Percentiles rank a stretch among this genome's conserved stretches.
Evolutionary conservation across 176 grass and related monocot genomes (phyloP).

Genomic region (Oryza australiensis): DNA sequence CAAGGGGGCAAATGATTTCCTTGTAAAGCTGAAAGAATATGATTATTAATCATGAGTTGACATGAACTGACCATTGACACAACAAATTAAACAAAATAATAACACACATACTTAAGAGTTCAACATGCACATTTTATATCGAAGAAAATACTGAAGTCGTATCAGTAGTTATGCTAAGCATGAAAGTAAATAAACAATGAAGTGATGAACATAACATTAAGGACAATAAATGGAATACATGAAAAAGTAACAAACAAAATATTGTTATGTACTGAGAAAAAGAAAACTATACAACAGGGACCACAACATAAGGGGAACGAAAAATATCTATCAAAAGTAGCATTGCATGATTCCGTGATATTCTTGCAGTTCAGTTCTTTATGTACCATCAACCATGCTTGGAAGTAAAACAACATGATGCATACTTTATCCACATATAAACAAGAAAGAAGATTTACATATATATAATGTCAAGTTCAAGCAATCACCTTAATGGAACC

Average conservation of each 20-base stretch:
- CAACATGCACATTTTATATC: neutral
- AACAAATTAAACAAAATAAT: conserved; percentile 11
- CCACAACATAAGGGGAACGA: neutral
- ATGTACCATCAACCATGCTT: neutral
- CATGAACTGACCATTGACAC: neutral
- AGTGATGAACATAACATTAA: conserved; percentile 8
- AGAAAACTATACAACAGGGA: conserved; percentile 1
- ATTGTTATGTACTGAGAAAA: neutral
- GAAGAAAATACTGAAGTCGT: neutral
- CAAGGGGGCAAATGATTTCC: conserved; percentile 86
- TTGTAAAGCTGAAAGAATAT: conserved; percentile 83
- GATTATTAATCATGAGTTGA: conserved; percentile 26
- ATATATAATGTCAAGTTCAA: neutral
- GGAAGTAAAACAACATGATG: conserved; percentile 3
- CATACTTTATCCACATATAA: conserved; percentile 1
- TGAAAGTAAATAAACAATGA: conserved; percentile 6
- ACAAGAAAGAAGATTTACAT: conserved; percentile 11
- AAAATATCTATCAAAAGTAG: conserved; percentile 9
- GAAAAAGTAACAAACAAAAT: neutral
- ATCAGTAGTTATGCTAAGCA: neutral
- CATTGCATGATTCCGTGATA: neutral
- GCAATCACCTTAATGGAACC: conserved; percentile 84
- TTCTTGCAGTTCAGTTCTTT: neutral
- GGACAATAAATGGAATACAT: neutral
- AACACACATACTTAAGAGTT: neutral